phyloP scores from a whole-genome alignment of 2,329 filamentous ascomycete genomes.

The Colletotrichum sp. region DNA sequence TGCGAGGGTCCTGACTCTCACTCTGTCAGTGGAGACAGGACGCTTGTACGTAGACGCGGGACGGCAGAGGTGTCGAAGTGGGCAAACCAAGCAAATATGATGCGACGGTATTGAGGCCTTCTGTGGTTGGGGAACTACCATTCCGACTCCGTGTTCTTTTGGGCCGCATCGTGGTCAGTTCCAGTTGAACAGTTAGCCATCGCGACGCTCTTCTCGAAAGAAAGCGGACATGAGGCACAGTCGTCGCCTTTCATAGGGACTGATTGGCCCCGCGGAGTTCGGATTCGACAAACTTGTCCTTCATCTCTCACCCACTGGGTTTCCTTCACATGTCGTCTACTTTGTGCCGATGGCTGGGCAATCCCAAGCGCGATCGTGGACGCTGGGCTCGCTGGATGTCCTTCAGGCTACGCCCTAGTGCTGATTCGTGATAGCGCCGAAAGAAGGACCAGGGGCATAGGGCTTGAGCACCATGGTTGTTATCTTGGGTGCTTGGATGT shows the following conservation, averaged over 20 bases:
- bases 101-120: neutral
- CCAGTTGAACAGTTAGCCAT: neutral
- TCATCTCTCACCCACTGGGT: neutral
- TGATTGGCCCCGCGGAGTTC: neutral
- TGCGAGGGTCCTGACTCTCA: neutral
- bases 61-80: neutral
- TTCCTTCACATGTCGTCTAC: neutral
- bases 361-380: neutral
- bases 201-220: neutral
- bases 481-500: neutral
- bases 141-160: neutral
- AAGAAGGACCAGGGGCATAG: neutral
- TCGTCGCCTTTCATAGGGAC: neutral
- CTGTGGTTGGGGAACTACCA: neutral
- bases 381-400: neutral
- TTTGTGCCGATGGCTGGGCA: neutral
- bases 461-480: neutral
- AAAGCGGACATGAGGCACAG: neutral
- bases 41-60: neutral
- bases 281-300: neutral
- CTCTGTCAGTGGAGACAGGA: neutral
- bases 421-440: neutral
- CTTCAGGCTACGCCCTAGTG: neutral
- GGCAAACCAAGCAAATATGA: neutral
- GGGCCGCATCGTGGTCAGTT: neutral